Percentiles rank a stretch among this genome's conserved stretches.
phyloP scores from a whole-genome alignment of 352 stramenopile genomes.

The Globisporangium nagaii region DNA sequence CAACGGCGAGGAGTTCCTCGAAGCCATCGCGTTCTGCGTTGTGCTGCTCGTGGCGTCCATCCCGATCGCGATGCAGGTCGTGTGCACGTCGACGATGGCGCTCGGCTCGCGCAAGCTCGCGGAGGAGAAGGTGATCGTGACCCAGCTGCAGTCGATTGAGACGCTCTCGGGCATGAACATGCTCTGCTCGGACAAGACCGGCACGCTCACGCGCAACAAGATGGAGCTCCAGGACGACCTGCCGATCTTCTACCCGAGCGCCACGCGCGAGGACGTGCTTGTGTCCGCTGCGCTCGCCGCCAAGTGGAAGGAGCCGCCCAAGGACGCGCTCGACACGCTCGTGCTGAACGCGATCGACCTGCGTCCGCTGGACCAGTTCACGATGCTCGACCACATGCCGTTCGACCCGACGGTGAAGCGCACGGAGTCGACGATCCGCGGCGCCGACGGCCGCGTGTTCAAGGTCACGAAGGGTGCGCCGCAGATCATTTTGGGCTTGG shows the following conservation, averaged over 20 bases:
- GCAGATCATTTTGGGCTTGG: conserved; percentile 89
- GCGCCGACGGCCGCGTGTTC: conserved; percentile 77
- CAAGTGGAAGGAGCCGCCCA: conserved; percentile 92
- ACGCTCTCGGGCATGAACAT: conserved; percentile 91
- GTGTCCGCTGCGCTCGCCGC: conserved; percentile 89
- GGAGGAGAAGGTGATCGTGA: conserved; percentile 92
- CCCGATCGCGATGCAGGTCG: conserved; percentile 92
- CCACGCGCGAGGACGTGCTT: conserved; percentile 85
- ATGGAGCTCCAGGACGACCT: conserved; percentile 92
- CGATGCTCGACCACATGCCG: conserved; percentile 73
- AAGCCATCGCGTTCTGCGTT: conserved; percentile 84
- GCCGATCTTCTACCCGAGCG: conserved; percentile 76
- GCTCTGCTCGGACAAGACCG: conserved; percentile 96
- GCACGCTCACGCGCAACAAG: conserved; percentile 93
- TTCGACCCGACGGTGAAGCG: conserved; percentile 88
- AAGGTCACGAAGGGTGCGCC: conserved; percentile 94
- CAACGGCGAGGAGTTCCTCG: conserved; percentile 68
- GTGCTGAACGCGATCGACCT: conserved; percentile 86
- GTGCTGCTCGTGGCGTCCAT: conserved; percentile 91
- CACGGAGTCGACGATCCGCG: conserved; percentile 88
- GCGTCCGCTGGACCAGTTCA: conserved; percentile 78
- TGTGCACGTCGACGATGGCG: conserved; percentile 91
- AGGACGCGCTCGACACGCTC: conserved; percentile 92
- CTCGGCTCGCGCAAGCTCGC: conserved; percentile 87
- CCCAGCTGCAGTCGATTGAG: conserved; percentile 89